phyloP scores from a whole-genome alignment of 1,284 basidiomycete genomes.

The Cutaneotrichosporon arboriforme region DNA sequence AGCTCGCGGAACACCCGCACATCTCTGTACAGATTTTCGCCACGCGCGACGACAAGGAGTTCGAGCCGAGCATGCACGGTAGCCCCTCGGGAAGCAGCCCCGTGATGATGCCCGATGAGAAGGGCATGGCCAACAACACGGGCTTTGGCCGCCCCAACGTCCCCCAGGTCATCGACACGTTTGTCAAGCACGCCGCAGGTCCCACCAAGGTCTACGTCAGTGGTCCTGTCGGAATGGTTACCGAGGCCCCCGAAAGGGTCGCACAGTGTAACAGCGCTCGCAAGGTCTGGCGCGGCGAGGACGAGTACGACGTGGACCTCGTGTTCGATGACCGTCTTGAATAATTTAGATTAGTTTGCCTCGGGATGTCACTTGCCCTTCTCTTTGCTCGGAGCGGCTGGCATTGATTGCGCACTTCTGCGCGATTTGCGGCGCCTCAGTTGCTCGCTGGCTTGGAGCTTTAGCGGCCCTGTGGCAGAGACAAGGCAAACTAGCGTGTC shows the following conservation, averaged over 20 bases:
- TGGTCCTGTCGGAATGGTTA: conserved; percentile 27
- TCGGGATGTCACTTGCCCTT: too few species aligned
- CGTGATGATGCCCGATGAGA: background rate
- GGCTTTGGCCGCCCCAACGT: background rate
- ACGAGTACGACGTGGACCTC: conserved; percentile 22
- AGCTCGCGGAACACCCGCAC: conserved; percentile 8
- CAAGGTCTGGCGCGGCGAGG: conserved; percentile 22
- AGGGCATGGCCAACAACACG: background rate
- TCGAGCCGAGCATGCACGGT: background rate
- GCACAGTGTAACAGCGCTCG: conserved; percentile 17
- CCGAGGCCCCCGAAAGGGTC: conserved; percentile 22
- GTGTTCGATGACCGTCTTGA: conserved; percentile 28
- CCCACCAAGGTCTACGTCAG: conserved; percentile 23
- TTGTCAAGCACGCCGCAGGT: background rate
- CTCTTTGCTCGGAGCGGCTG: too few species aligned
- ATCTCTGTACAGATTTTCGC: conserved; percentile 19
- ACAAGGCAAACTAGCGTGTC: too few species aligned
- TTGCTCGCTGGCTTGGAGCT: too few species aligned
- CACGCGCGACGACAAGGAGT: conserved; percentile 11
- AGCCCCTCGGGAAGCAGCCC: background rate
- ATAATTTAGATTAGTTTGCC: too few species aligned
- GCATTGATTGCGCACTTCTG: too few species aligned
- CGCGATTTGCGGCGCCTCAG: too few species aligned
- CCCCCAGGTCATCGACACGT: conserved; percentile 1
- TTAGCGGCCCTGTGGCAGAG: too few species aligned